These are phyloP conservation scores for Backusella circina DNA, from an alignment of 192 early-diverging fungal species.

Conservation along the genomic window DNA sequence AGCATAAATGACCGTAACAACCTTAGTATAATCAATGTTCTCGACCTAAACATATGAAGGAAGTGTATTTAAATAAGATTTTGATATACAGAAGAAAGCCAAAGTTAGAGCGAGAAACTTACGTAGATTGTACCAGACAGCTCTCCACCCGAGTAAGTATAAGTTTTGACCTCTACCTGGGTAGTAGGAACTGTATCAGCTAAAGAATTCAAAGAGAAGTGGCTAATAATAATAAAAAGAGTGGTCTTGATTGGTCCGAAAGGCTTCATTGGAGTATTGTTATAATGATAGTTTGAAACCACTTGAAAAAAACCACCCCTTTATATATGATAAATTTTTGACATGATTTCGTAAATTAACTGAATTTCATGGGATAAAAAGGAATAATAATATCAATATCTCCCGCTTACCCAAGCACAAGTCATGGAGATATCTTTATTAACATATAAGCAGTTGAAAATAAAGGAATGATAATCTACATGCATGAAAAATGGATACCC, in stretches of 20 bases:
- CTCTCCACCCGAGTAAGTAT: background rate
- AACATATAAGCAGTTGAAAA: background rate
- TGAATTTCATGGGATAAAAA: background rate
- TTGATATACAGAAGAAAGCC: background rate
- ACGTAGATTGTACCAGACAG: slow-evolving; percentile 19
- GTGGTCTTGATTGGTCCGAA: background rate
- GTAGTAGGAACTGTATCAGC: slow-evolving; percentile 15
- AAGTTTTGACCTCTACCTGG: slow-evolving; percentile 8
- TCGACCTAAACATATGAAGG: background rate
- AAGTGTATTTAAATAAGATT: background rate
- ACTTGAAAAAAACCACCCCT: background rate
- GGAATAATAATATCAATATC: background rate
- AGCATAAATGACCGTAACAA: slow-evolving; percentile 12
- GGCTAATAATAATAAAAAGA: background rate
- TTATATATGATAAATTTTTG: background rate
- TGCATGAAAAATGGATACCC: background rate
- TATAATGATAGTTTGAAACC: background rate
- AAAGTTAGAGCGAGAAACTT: background rate
- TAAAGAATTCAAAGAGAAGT: background rate
- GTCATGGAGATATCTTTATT: background rate
- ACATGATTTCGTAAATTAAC: background rate
- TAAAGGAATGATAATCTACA: background rate
- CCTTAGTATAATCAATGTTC: slow-evolving; percentile 19
- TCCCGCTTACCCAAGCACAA: background rate
- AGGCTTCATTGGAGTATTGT: background rate